phyloP scores from a whole-genome alignment of 2,329 filamentous ascomycete species.

The Myotisia sp. region DNA sequence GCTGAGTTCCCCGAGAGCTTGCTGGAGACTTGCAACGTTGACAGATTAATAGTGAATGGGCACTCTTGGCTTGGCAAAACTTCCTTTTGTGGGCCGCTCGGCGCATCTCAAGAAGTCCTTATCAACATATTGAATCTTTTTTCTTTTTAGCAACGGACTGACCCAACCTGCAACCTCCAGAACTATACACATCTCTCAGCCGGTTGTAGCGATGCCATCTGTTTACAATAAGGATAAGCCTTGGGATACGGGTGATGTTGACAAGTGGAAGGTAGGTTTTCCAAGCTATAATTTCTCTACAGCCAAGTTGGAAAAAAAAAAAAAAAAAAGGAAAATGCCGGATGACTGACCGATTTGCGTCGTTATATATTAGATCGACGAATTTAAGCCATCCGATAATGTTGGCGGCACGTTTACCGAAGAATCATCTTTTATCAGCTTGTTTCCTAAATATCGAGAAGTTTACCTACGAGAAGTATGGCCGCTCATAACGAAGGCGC shows the following conservation, averaged over 20 bases:
- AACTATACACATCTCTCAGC: not conserved
- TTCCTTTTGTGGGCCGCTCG: no score
- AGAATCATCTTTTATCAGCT: constrained; percentile 68
- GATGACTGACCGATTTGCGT: no score
- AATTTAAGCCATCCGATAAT: constrained; percentile 79
- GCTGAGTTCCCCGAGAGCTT: no score
- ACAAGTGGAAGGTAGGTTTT: constrained; percentile 69
- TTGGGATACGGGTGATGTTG: constrained; percentile 92
- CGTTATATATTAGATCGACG: constrained; percentile 46
- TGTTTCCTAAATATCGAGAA: constrained; percentile 96
- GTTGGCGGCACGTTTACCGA: constrained; percentile 72
- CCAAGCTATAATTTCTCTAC: not conserved
- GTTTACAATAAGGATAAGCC: constrained; percentile 82
- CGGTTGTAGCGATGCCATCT: constrained; percentile 59
- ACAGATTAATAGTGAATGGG: no score
- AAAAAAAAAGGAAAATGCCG: no score
- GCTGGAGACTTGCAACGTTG: no score
- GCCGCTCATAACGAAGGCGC: constrained; percentile 73
- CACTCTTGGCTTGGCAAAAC: no score
- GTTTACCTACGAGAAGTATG: constrained; percentile 83
- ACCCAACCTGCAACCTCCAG: not conserved
- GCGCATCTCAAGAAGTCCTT: no score
- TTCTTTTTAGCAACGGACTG: not conserved
- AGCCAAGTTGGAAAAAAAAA: not conserved
- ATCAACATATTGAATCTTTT: no score